Evolutionary conservation across 768 basidiomycete genomes (phyloP).

Genomic region (Goffeauzyma gilvescens): DNA sequence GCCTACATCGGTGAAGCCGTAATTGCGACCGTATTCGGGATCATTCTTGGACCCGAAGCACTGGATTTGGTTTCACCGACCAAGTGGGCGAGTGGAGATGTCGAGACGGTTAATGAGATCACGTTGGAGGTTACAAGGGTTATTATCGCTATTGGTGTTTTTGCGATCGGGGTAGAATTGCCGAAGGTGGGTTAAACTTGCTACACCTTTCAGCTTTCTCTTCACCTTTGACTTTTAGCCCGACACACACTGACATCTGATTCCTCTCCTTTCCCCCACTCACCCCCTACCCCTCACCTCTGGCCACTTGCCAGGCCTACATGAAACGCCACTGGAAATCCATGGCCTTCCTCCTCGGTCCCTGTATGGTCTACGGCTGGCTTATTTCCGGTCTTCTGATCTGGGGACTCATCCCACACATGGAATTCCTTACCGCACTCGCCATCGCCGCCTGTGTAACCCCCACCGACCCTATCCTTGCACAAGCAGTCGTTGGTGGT

Average conservation of each 20-base stretch:
- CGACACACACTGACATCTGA: too few relatives aligned
- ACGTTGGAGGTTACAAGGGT: constrained; percentile 82
- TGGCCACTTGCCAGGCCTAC: constrained; percentile 40
- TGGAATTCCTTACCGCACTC: constrained; percentile 73
- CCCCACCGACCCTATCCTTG: constrained; percentile 84
- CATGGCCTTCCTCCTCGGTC: constrained; percentile 54
- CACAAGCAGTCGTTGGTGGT: constrained; percentile 79
- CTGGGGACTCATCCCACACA: constrained; percentile 70
- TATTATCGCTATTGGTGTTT: constrained; percentile 87
- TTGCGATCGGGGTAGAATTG: constrained; percentile 92
- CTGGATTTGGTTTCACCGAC: constrained; percentile 65
- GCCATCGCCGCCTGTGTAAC: constrained; percentile 84
- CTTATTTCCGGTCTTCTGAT: constrained; percentile 73
- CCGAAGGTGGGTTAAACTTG: constrained; percentile 41
- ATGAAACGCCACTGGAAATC: constrained; percentile 85
- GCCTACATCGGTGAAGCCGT: constrained; percentile 91
- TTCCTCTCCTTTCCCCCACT: too few relatives aligned
- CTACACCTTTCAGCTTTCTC: too few relatives aligned
- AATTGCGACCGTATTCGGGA: constrained; percentile 82
- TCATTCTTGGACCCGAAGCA: constrained; percentile 76
- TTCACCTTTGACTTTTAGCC: not conserved
- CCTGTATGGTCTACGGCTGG: constrained; percentile 55
- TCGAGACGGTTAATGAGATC: constrained; percentile 45
- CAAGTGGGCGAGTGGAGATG: constrained; percentile 41
- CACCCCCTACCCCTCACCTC: too few relatives aligned